These are phyloP conservation scores for Nyctanthes arbortristis DNA, from an alignment of 257 asterid species.

Conservation along the genomic window DNA sequence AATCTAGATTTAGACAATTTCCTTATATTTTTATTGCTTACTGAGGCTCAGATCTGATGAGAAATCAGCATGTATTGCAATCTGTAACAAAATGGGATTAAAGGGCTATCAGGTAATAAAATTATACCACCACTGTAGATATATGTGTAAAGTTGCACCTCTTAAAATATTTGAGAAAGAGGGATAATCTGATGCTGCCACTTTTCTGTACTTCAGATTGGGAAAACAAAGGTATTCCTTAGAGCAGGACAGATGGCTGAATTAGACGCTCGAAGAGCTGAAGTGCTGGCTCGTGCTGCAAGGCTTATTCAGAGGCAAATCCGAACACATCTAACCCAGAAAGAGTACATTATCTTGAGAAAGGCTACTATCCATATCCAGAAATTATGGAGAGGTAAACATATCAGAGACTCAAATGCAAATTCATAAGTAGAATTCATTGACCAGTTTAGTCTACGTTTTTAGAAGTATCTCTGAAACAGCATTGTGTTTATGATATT, in stretches of 20 bases:
- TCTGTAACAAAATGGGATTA: conserved; percentile 80
- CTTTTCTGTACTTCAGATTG: conserved; percentile 54
- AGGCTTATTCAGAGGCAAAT: conserved; percentile 85
- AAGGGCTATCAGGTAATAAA: conserved; percentile 78
- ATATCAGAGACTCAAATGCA: background rate
- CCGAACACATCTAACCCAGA: conserved; percentile 69
- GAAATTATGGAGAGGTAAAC: conserved; percentile 89
- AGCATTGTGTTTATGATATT: conserved; percentile 17
- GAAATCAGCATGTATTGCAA: conserved; percentile 73
- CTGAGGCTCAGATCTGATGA: conserved; percentile 65
- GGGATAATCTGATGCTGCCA: conserved; percentile 3
- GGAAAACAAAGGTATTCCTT: conserved; percentile 90
- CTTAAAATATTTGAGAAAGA: background rate
- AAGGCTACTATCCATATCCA: conserved; percentile 68
- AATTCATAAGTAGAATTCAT: background rate
- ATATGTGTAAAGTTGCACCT: conserved; percentile 14
- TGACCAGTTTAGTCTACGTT: background rate
- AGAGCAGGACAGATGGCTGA: conserved; percentile 99
- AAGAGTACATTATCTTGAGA: conserved; percentile 64
- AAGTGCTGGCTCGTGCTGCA: conserved; percentile 77
- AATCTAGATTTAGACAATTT: background rate
- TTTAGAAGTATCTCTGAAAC: conserved; percentile 2
- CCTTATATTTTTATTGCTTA: background rate
- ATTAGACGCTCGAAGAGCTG: conserved; percentile 89
- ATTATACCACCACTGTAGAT: background rate